Percentiles rank a stretch among this genome's conserved stretches.
Conservation (phyloP, 1,139 yeast genomes). For the Scheffersomyces cryptocercus region DNA sequence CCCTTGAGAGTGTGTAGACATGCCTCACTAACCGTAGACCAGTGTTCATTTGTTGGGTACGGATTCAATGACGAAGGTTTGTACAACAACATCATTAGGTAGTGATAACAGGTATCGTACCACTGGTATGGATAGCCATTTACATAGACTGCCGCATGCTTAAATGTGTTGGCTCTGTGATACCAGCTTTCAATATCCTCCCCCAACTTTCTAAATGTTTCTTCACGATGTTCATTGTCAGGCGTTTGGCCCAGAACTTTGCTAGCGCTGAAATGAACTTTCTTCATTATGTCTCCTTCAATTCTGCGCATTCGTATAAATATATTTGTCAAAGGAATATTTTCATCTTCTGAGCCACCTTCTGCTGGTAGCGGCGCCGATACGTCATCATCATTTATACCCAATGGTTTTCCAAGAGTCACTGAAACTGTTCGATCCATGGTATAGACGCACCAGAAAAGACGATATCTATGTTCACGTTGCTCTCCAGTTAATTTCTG, state of each 20-base stretch:
- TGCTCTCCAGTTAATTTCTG: conserved; percentile 20
- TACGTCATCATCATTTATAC: conserved; percentile 48
- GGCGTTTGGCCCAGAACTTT: no score
- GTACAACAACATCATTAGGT: conserved; percentile 41
- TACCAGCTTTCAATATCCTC: no score
- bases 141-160: no score
- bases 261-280: no score
- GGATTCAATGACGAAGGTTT: conserved; percentile 51
- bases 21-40: conserved; percentile 38
- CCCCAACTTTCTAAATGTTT: no score
- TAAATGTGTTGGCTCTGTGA: no score
- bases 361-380: conserved; percentile 39
- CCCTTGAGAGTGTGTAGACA: conserved; percentile 41
- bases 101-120: conserved; percentile 48
- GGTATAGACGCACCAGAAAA: conserved; percentile 53
- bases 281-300: not conserved
- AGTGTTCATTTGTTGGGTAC: conserved; percentile 34
- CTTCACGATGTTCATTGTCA: no score
- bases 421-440: conserved; percentile 47
- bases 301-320: not conserved
- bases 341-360: conserved; percentile 1
- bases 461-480: conserved; percentile 40
- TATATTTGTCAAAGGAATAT: not conserved
- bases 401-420: conserved; percentile 45
- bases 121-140: conserved; percentile 24